Percentiles rank a stretch among this genome's conserved stretches.
Evolutionary conservation across 371 early-diverging fungal species (phyloP).

Genomic region (Syncephalastrum sp.): DNA sequence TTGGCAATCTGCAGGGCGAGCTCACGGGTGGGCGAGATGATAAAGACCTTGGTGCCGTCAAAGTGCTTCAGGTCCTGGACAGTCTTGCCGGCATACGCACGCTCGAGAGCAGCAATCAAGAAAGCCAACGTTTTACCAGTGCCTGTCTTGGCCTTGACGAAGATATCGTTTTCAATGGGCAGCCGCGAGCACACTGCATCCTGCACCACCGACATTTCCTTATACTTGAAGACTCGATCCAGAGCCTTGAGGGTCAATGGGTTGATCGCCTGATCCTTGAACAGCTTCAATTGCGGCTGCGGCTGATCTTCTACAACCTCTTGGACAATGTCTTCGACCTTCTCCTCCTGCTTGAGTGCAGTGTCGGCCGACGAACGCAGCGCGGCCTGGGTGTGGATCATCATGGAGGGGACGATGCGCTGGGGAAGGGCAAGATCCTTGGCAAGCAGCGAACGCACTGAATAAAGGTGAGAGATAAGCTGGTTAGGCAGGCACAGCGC

Average conservation of each 20-base stretch:
- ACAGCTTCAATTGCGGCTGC: too few relatives aligned
- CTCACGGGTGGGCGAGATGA: constrained; percentile 98
- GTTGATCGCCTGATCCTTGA: constrained; percentile 28
- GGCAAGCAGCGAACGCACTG: too few relatives aligned
- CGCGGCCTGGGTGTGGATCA: too few relatives aligned
- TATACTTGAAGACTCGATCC: constrained; percentile 65
- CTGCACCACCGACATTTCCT: constrained; percentile 82
- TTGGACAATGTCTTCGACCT: too few relatives aligned
- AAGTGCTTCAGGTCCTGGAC: constrained; percentile 36
- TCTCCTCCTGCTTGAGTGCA: too few relatives aligned
- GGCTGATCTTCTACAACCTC: too few relatives aligned
- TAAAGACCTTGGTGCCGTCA: constrained; percentile 68
- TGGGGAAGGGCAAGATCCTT: too few relatives aligned
- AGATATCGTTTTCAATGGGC: constrained; percentile 77
- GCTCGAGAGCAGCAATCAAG: constrained; percentile 87
- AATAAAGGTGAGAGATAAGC: too few relatives aligned
- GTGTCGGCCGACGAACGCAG: too few relatives aligned
- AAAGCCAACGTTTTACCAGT: constrained; percentile 97
- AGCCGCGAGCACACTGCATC: constrained; percentile 69
- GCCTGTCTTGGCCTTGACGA: constrained; percentile 97
- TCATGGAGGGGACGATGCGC: too few relatives aligned
- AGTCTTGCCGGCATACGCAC: constrained; percentile 43
- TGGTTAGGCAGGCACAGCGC: too few relatives aligned
- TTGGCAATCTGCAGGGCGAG: constrained; percentile 91
- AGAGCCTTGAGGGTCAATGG: constrained; percentile 66